Conservation (phyloP, 352 stramenopile species). For the Thraustotheca clavata region DNA sequence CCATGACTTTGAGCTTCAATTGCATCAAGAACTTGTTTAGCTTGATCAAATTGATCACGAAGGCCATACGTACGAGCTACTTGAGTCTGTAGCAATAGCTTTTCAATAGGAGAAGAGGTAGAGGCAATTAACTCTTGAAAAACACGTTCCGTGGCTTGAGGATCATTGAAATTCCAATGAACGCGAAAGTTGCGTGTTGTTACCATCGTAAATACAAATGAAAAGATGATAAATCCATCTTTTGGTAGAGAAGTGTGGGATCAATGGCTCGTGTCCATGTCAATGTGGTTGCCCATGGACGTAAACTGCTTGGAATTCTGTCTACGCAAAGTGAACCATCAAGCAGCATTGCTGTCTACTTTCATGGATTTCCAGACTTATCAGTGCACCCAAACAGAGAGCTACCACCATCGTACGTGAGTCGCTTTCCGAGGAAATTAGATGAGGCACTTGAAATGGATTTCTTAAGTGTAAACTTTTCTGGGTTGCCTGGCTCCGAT, state of each 20-base stretch:
- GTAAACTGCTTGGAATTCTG: not conserved
- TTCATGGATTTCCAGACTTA: slow-evolving; percentile 70
- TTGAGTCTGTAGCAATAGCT: slow-evolving; percentile 23
- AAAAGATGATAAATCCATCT: not conserved
- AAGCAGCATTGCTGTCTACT: slow-evolving; percentile 32
- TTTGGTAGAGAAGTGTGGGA: too few species aligned
- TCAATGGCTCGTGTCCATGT: slow-evolving; percentile 1
- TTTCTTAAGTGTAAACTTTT: slow-evolving; percentile 65
- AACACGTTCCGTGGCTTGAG: not conserved
- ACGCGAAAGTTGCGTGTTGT: not conserved
- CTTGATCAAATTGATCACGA: slow-evolving; percentile 22
- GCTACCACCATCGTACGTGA: slow-evolving; percentile 31
- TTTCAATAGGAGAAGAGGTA: not conserved
- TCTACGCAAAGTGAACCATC: not conserved
- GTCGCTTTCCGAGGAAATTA: slow-evolving; percentile 47
- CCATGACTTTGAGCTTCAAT: not conserved
- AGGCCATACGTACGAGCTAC: slow-evolving; percentile 26
- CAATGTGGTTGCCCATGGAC: not conserved
- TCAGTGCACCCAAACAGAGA: slow-evolving; percentile 45
- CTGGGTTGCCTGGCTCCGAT: slow-evolving; percentile 54
- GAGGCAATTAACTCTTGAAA: not conserved
- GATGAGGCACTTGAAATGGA: slow-evolving; percentile 28
- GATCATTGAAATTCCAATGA: slow-evolving; percentile 6
- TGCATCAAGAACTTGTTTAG: slow-evolving; percentile 21
- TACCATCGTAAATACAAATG: not conserved